These are phyloP conservation scores for Barnettozyma pratensis DNA, from an alignment of 805 yeast species.

Conservation along the genomic window DNA sequence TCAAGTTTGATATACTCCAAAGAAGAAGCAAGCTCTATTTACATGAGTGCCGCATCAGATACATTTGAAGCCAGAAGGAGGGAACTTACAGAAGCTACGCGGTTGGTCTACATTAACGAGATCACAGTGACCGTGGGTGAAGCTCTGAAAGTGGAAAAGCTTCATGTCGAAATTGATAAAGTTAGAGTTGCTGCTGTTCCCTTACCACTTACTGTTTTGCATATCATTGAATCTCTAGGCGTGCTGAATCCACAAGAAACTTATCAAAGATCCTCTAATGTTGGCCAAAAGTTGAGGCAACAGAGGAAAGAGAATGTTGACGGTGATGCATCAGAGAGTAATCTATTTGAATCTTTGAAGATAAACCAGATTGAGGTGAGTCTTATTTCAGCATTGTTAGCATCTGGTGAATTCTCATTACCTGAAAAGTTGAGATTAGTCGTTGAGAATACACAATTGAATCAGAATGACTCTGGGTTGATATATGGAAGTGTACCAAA, in stretches of 20 bases:
- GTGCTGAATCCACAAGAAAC: constrained; percentile 9
- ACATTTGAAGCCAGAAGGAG: constrained; percentile 27
- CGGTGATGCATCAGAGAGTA: not conserved
- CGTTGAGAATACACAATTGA: constrained; percentile 31
- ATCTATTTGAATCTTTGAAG: constrained; percentile 34
- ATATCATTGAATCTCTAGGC: constrained; percentile 23
- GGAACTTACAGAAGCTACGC: constrained; percentile 10
- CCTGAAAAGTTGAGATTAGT: constrained; percentile 26
- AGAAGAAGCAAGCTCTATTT: constrained; percentile 64
- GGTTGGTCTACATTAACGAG: constrained; percentile 27
- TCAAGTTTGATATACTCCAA: constrained; percentile 63
- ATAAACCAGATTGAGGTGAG: constrained; percentile 36
- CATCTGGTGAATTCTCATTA: constrained; percentile 38
- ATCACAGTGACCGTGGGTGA: constrained; percentile 46
- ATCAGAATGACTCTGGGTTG: constrained; percentile 37
- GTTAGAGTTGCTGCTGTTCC: constrained; percentile 38
- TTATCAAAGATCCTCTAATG: constrained; percentile 10
- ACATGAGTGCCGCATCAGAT: constrained; percentile 75
- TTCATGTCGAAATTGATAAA: constrained; percentile 32
- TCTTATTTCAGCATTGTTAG: constrained; percentile 40
- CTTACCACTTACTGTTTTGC: constrained; percentile 20
- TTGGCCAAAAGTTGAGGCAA: constrained; percentile 5
- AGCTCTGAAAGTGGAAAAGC: constrained; percentile 26
- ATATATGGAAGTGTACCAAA: constrained; percentile 44
- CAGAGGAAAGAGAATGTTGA: not conserved